Evolutionary conservation across 495 filamentous ascomycete species (phyloP), one percentile per base, ranked within the genome.

Genomic region (Arthonia radiata): DNA sequence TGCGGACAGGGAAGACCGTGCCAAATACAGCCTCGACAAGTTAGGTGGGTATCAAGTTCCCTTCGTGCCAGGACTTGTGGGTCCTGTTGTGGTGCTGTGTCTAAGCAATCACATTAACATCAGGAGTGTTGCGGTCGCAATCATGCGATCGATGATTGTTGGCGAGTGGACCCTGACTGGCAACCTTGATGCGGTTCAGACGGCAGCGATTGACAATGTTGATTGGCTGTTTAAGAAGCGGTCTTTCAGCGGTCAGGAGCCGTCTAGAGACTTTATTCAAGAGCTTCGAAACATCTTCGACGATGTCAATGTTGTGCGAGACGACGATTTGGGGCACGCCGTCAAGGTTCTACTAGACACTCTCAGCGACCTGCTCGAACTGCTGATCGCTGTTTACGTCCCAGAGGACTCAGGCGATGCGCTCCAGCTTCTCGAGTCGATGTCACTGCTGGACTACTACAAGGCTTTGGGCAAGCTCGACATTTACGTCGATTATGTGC

Each of bases 31-130:
- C 3, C 47, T 92, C 23, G 57, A 69, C 29, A 80, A 70, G 42
- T 71, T 93, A 54, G 89, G 86, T 28, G 86, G 86, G 3, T 94
- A 90, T 37, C 86, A 99, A 46, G 89, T 99, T 13, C 86, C 93
- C 54, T 99, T 93, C 47, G 86, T 94, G 21, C 86, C 86, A 10
- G 73, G 68, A 16, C 56, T 94, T 8, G 79, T 99, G 6, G 68
- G 72, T 12, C 80, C 83, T 2, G 86, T 93, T 31, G 73, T 99
- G 17, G 81, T 86, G 38, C 57, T 94, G 10, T 99, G 86, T 38
- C 56, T 99, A 12, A 93, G 82, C 40, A 81, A 93, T 5, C 86
- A 99, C 33, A 80, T 90, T 42, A 80, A 81, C 2, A 49, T 99
- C 30, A 61, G 89, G 32, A 64, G 67, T 31, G 83, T 86, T 38